These are phyloP conservation scores for Paradendryphiella salina DNA, from an alignment of 2,329 filamentous ascomycete genomes.

Conservation along the genomic window DNA sequence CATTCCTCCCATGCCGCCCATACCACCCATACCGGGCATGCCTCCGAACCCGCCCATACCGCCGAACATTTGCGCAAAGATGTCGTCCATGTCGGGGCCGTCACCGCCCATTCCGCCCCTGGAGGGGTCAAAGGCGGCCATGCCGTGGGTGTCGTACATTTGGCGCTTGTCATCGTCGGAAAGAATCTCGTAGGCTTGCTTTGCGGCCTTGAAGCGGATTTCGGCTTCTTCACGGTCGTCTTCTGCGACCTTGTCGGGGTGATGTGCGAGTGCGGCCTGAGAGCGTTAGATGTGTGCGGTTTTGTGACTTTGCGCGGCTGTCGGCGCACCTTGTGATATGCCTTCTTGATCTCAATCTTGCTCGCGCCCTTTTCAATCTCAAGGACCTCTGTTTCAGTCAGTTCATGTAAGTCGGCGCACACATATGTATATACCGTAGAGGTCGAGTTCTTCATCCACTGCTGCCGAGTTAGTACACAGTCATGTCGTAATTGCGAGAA, in stretches of 20 bases:
- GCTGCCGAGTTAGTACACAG: conserved; percentile 16
- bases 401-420: conserved; percentile 4
- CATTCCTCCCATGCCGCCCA: conserved; percentile 55
- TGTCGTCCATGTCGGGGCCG: conserved; percentile 80
- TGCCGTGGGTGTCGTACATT: conserved; percentile 91
- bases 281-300: background rate
- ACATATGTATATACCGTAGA: conserved; percentile 54
- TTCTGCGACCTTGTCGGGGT: conserved; percentile 94
- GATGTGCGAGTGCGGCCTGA: conserved; percentile 81
- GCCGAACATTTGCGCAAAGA: conserved; percentile 87
- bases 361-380: conserved; percentile 72
- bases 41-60: conserved; percentile 50
- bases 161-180: conserved; percentile 91
- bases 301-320: background rate
- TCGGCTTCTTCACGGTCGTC: conserved; percentile 83
- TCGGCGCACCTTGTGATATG: conserved; percentile 80
- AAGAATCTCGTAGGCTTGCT: conserved; percentile 96
- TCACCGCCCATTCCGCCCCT: conserved; percentile 64
- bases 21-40: conserved; percentile 65
- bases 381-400: conserved; percentile 68
- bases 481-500: background rate
- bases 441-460: conserved; percentile 58
- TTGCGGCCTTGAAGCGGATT: conserved; percentile 87
- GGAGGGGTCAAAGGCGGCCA: conserved; percentile 88
- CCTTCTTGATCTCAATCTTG: conserved; percentile 87